Base-by-base conservation (phyloP, 176 grass and related monocot species). In the Aegilops sharonensis region DNA sequence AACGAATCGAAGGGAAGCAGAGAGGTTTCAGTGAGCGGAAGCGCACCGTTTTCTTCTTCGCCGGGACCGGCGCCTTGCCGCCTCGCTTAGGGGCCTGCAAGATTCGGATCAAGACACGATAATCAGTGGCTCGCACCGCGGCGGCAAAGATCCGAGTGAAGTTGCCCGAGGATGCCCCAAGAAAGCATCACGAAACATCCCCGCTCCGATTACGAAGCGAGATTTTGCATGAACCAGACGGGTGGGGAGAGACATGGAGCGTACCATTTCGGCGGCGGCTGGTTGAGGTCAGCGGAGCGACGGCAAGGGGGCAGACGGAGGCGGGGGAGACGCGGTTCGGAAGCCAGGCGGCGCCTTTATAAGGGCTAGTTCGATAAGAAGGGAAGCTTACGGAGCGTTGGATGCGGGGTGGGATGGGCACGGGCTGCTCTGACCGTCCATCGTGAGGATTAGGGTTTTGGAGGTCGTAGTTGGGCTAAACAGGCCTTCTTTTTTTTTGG, bases 31-130 rank as follows among this genome's bases (percentile, higher is more conserved):
- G 40, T 18, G 39, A 68, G 2, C 35, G 10, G 48, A 15, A 1
- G 20, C 72, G 2, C 35, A 89, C 87, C 75, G 75, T 2, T 30
- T 89, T 89, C 75, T 89, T 89, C 81, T 89, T 89, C 15, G 66
- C 30, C 54, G 56, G 81, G 4, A 79, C 87, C 9, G 75, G 81
- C 4, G 75, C 64, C 66, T 9, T 79, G 30, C 66, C 81, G n/a
- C 87, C 81, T 62, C 81, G 81, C 40, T 89, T 89, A 15, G 87
- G 87, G 6, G 81, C 87, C 87, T 89, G 87, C 75, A 84, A 61
- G 39, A 66, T 65, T 80, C 11, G 1, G 63, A 80, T 48, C 30
- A 50, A 5, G 68, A 64, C 0, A 52, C 8, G 21, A 50, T 27
- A 14, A 65, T n/a, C 29, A 54, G 57, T n/a, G 17, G 39, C 39